phyloP scores from a whole-genome alignment of 305 asterid species.

The Fraxinus ornus region DNA sequence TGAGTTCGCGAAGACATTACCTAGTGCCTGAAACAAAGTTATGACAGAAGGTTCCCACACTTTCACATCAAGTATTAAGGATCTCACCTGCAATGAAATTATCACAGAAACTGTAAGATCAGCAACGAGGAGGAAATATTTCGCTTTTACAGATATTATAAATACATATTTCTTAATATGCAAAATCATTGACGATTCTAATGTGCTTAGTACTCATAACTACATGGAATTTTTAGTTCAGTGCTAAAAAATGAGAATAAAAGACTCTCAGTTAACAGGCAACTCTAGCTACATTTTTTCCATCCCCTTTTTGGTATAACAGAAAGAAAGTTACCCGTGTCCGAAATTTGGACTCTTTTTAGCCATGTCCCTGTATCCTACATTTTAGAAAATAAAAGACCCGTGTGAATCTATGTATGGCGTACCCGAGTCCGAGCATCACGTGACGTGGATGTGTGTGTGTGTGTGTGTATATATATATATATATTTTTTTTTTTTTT shows the following conservation, averaged over 20 bases:
- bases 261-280: background rate
- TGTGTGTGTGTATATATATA: background rate
- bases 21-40: conserved; percentile 73
- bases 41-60: conserved; percentile 91
- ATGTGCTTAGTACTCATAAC: background rate
- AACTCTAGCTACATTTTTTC: background rate
- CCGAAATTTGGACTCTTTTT: too few relatives aligned
- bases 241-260: background rate
- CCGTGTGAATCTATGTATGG: too few relatives aligned
- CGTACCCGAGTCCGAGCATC: too few relatives aligned
- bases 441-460: background rate
- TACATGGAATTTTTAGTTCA: background rate
- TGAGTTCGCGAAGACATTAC: conserved; percentile 75
- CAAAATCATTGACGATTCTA: background rate
- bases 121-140: conserved; percentile 16
- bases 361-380: too few relatives aligned
- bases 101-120: conserved; percentile 23
- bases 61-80: conserved; percentile 82
- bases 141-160: background rate
- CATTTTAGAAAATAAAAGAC: too few relatives aligned
- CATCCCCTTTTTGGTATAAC: background rate
- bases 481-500: background rate
- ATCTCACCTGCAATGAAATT: conserved; percentile 65
- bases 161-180: background rate
- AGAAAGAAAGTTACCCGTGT: background rate